Percentiles rank a stretch among this genome's conserved stretches.
Evolutionary conservation across 2,329 filamentous ascomycete genomes (phyloP).

Genomic region (Pseudogymnoascus sp.): DNA sequence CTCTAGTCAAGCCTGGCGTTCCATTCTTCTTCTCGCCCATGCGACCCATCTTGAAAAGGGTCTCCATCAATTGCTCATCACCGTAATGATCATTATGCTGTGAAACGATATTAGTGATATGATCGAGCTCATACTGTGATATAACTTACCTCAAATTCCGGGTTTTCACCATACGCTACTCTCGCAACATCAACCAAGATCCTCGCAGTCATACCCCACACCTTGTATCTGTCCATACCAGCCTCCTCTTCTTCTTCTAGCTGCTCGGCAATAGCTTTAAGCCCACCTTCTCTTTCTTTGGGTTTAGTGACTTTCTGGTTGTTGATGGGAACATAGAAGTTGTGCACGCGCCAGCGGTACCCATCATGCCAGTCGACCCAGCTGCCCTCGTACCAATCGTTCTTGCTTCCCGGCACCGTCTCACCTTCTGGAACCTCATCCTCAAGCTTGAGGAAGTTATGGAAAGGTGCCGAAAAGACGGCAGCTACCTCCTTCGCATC

Average conservation of each 20-base stretch:
- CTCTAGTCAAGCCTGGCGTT: neutral
- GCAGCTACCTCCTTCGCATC: slow-evolving; percentile 89
- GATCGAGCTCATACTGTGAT: neutral
- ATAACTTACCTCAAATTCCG: slow-evolving; percentile 62
- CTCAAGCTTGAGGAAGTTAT: slow-evolving; percentile 63
- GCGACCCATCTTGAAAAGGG: slow-evolving; percentile 49
- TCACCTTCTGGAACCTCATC: slow-evolving; percentile 45
- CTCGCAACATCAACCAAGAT: slow-evolving; percentile 84
- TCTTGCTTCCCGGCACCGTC: slow-evolving; percentile 24
- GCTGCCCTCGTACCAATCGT: slow-evolving; percentile 71
- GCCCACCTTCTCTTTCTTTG: slow-evolving; percentile 30
- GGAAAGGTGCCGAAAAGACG: slow-evolving; percentile 84
- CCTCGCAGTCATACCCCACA: slow-evolving; percentile 92
- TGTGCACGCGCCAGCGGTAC: slow-evolving; percentile 73
- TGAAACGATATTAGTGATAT: neutral
- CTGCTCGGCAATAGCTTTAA: slow-evolving; percentile 39
- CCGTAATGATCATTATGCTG: slow-evolving; percentile 28
- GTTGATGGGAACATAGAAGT: slow-evolving; percentile 80
- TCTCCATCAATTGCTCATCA: slow-evolving; percentile 59
- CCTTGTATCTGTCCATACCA: slow-evolving; percentile 59
- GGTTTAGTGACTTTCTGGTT: slow-evolving; percentile 64
- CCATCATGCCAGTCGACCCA: slow-evolving; percentile 76
- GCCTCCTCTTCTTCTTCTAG: slow-evolving; percentile 42
- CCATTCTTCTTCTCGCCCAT: slow-evolving; percentile 40
- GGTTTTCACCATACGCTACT: slow-evolving; percentile 74